These are phyloP conservation scores for Fomitopsis schrenkii DNA, from an alignment of 1,284 basidiomycete species.

Conservation along the genomic window DNA sequence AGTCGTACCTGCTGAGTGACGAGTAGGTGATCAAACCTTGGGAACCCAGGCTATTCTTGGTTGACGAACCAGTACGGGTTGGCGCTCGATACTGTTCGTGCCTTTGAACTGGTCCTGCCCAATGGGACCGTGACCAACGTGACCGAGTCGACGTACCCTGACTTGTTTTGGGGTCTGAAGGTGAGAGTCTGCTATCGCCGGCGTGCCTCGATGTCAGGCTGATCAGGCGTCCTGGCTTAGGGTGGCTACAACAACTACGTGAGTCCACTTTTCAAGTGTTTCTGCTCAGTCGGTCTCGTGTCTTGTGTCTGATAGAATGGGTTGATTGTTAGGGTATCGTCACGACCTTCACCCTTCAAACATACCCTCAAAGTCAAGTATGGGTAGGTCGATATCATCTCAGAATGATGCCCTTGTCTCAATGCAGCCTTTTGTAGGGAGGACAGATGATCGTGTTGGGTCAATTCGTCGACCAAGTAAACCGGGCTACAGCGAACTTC, in stretches of 20 bases:
- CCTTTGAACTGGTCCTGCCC: constrained; percentile 37
- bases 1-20: constrained; percentile 24
- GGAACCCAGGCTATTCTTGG: constrained; percentile 34
- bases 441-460: constrained; percentile 42
- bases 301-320: not conserved
- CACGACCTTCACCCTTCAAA: constrained; percentile 51
- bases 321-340: constrained; percentile 51
- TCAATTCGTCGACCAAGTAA: constrained; percentile 32
- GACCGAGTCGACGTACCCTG: constrained; percentile 19
- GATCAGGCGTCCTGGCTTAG: constrained; percentile 22
- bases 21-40: not conserved
- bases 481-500: constrained; percentile 46
- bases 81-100: constrained; percentile 38
- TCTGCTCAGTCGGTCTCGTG: not conserved
- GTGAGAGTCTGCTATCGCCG: constrained; percentile 17
- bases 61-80: constrained; percentile 39
- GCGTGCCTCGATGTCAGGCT: not conserved
- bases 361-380: constrained; percentile 49
- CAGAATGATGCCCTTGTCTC: too few relatives aligned
- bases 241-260: constrained; percentile 62
- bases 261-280: constrained; percentile 10
- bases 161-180: constrained; percentile 38
- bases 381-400: constrained; percentile 40
- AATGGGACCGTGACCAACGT: constrained; percentile 32
- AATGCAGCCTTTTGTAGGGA: constrained; percentile 34